These are phyloP conservation scores for Mycocentrospora acerina DNA, from an alignment of 2,329 filamentous ascomycete genomes.

Conservation along the genomic window DNA sequence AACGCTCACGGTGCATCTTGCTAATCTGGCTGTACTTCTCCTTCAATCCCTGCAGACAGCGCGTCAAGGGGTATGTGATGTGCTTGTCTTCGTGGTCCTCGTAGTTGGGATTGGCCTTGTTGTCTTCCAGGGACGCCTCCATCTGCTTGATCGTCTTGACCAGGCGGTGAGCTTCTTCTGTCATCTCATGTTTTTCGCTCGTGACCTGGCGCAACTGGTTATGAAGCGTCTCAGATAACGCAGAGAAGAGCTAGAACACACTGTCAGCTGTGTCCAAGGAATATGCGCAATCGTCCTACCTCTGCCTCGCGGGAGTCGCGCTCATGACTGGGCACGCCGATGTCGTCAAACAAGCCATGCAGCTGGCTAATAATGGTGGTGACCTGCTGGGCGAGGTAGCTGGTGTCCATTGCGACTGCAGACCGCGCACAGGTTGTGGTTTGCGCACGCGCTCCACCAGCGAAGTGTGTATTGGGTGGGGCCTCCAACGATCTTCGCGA, in stretches of 20 bases:
- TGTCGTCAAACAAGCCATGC: slow-evolving; percentile 94
- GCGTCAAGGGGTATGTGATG: slow-evolving; percentile 79
- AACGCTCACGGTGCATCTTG: slow-evolving; percentile 85
- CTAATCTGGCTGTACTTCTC: slow-evolving; percentile 82
- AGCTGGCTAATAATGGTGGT: slow-evolving; percentile 90
- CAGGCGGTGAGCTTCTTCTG: slow-evolving; percentile 84
- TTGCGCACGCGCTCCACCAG: no score
- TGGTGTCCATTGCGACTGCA: slow-evolving; percentile 72
- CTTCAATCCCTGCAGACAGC: slow-evolving; percentile 77
- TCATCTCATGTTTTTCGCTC: slow-evolving; percentile 83
- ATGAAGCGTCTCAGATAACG: slow-evolving; percentile 86
- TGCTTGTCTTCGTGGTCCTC: slow-evolving; percentile 69
- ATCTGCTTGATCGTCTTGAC: slow-evolving; percentile 89
- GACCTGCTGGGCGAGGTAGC: slow-evolving; percentile 92
- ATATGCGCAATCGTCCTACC: slow-evolving; percentile 52
- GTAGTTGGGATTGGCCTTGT: slow-evolving; percentile 64
- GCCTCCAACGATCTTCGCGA: no score
- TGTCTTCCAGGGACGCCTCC: slow-evolving; percentile 84
- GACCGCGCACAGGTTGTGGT: slow-evolving; percentile 7
- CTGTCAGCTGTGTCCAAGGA: slow-evolving; percentile 11
- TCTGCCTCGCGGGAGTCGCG: slow-evolving; percentile 86
- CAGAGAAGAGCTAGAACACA: slow-evolving; percentile 72
- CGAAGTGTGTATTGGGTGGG: no score
- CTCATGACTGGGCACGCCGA: slow-evolving; percentile 91
- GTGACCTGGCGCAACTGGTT: slow-evolving; percentile 85